Evolutionary conservation across 1,284 basidiomycete genomes (phyloP).

Genomic region (Singerocomus inundabilis): DNA sequence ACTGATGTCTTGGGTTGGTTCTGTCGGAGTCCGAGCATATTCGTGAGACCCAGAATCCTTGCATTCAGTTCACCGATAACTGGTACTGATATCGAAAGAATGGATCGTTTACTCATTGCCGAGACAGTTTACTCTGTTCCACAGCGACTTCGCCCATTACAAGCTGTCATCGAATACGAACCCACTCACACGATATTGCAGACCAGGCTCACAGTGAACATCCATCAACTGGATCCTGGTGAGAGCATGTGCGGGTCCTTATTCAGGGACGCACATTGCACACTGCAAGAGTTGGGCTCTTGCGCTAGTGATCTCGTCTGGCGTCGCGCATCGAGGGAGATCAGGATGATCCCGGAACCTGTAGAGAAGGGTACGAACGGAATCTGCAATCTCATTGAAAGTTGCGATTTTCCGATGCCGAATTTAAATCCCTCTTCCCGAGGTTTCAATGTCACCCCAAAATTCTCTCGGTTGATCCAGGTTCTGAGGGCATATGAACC

Average conservation of each 20-base stretch:
- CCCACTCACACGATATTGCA: constrained; percentile 27
- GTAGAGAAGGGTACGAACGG: constrained; percentile 22
- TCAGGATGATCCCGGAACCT: constrained; percentile 21
- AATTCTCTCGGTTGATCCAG: constrained; percentile 58
- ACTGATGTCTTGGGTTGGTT: constrained; percentile 45
- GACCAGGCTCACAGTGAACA: constrained; percentile 35
- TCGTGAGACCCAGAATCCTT: constrained; percentile 44
- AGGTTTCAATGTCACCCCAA: constrained; percentile 62
- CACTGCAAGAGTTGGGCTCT: constrained; percentile 52
- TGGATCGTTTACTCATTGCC: constrained; percentile 42
- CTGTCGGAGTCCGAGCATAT: constrained; percentile 38
- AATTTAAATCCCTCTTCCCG: constrained; percentile 51
- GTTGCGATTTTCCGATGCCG: constrained; percentile 60
- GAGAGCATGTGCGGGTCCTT: constrained; percentile 39
- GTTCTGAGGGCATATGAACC: constrained; percentile 51
- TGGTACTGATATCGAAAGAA: constrained; percentile 34
- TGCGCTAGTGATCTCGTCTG: constrained; percentile 67
- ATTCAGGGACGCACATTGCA: constrained; percentile 46
- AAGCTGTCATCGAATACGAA: constrained; percentile 39
- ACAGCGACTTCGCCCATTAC: constrained; percentile 36
- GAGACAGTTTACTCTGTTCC: constrained; percentile 33
- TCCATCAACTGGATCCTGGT: constrained; percentile 40
- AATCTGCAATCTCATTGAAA: constrained; percentile 46
- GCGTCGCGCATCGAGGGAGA: constrained; percentile 49
- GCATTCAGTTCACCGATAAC: constrained; percentile 37